Conservation (phyloP, 768 basidiomycete genomes). For the Russula brevipes region DNA sequence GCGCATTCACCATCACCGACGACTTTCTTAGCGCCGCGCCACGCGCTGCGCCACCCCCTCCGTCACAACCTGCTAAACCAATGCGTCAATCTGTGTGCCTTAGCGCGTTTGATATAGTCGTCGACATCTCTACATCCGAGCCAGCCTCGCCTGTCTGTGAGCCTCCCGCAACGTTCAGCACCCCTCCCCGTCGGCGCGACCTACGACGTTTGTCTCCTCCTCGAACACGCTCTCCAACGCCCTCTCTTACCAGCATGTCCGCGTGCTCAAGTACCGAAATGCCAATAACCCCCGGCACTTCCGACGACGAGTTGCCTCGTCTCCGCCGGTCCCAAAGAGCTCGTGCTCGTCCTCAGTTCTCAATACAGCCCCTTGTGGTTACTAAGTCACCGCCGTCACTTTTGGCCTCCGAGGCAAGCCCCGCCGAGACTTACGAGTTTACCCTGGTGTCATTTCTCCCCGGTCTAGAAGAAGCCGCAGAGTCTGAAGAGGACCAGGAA, state of each 20-base stretch:
- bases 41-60: constrained; percentile 1
- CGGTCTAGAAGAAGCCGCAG: constrained; percentile 28
- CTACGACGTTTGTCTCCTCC: constrained; percentile 7
- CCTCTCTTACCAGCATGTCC: constrained; percentile 30
- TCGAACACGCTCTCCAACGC: constrained; percentile 27
- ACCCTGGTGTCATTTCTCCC: constrained; percentile 20
- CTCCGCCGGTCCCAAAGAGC: constrained; percentile 20
- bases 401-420: constrained; percentile 15
- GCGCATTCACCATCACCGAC: not conserved
- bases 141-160: constrained; percentile 27
- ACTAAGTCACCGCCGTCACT: constrained; percentile 38
- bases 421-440: constrained; percentile 19
- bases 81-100: constrained; percentile 11
- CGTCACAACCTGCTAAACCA: not conserved
- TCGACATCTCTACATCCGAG: constrained; percentile 21
- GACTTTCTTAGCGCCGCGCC: constrained; percentile 6
- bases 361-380: constrained; percentile 50
- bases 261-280: constrained; percentile 23
- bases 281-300: constrained; percentile 45
- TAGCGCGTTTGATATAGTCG: constrained; percentile 17
- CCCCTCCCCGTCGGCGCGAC: not conserved
- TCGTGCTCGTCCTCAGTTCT: constrained; percentile 36
- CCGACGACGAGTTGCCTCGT: constrained; percentile 46
- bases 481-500: constrained; percentile 30
- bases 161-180: not conserved